These are phyloP conservation scores for Haplosporangium sp. DNA, from an alignment of 371 early-diverging fungal genomes.

Conservation along the genomic window DNA sequence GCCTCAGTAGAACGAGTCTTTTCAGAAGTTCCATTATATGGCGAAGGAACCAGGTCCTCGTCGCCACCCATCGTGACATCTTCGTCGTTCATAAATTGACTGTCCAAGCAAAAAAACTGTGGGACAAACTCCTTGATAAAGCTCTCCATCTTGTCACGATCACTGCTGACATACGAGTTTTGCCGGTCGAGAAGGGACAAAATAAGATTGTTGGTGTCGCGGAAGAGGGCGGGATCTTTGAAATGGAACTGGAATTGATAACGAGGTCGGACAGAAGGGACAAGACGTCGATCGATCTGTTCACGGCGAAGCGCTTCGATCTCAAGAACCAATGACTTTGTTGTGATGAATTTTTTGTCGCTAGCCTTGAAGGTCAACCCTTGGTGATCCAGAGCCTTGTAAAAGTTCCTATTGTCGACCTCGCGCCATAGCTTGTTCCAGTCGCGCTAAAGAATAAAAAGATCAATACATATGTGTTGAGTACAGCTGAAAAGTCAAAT, in stretches of 20 bases:
- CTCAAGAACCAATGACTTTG: slow-evolving; percentile 84
- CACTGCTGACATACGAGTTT: slow-evolving; percentile 66
- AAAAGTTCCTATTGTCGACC: slow-evolving; percentile 93
- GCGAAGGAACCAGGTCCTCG: slow-evolving; percentile 37
- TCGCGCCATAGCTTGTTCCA: slow-evolving; percentile 98
- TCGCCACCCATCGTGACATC: slow-evolving; percentile 55
- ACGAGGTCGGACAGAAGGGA: slow-evolving; percentile 46
- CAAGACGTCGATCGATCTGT: slow-evolving; percentile 53
- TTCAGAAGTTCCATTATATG: slow-evolving; percentile 30
- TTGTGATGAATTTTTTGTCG: slow-evolving; percentile 87
- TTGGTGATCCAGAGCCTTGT: slow-evolving; percentile 96
- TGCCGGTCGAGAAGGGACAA: slow-evolving; percentile 64
- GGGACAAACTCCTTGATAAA: slow-evolving; percentile 82
- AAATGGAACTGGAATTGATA: slow-evolving; percentile 76
- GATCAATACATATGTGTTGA: no score
- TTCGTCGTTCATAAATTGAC: slow-evolving; percentile 56
- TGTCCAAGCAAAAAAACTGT: slow-evolving; percentile 74
- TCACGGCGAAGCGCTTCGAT: slow-evolving; percentile 83
- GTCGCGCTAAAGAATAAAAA: slow-evolving; percentile 70
- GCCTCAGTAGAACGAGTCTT: slow-evolving; percentile 44
- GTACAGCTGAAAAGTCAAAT: no score
- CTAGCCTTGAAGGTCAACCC: slow-evolving; percentile 88
- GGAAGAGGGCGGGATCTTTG: slow-evolving; percentile 69
- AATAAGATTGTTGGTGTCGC: slow-evolving; percentile 74
- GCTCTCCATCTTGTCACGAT: slow-evolving; percentile 78